Evolutionary conservation across 345 rosid species (phyloP).

Genomic region (Lepidium africanum): DNA sequence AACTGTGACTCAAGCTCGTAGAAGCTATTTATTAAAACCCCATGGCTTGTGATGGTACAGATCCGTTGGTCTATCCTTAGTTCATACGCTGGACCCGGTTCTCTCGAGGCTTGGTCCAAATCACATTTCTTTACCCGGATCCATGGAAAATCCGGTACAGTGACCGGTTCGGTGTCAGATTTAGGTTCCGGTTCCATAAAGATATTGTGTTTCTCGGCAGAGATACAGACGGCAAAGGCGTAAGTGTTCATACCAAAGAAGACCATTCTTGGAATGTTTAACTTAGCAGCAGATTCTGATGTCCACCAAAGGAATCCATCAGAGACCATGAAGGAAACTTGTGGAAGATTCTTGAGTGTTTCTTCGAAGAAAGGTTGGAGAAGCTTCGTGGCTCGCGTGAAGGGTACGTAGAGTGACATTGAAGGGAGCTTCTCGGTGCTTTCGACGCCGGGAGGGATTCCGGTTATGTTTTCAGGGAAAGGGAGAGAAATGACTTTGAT

Average conservation of each 20-base stretch:
- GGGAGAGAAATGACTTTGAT: constrained; percentile 41
- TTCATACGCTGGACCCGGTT: constrained; percentile 3
- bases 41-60: constrained; percentile 31
- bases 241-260: constrained; percentile 46
- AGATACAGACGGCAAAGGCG: neutral
- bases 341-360: constrained; percentile 31
- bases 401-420: constrained; percentile 40
- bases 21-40: constrained; percentile 45
- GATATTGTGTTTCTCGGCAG: constrained; percentile 3
- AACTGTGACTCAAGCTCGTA: constrained; percentile 60
- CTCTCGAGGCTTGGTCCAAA: constrained; percentile 12
- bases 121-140: constrained; percentile 45
- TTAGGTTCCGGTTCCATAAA: constrained; percentile 7
- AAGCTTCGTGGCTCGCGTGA: constrained; percentile 46
- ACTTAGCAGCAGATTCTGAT: constrained; percentile 51
- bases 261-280: constrained; percentile 48
- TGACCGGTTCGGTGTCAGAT: constrained; percentile 38
- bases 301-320: constrained; percentile 87
- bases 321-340: constrained; percentile 49
- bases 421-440: constrained; percentile 70
- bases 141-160: constrained; percentile 58
- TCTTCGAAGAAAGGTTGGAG: constrained; percentile 54
- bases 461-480: constrained; percentile 42
- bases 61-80: neutral
- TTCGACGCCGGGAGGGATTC: constrained; percentile 46